phyloP scores from a whole-genome alignment of 2,329 filamentous ascomycete genomes.

The Lecanicillium sp. region DNA sequence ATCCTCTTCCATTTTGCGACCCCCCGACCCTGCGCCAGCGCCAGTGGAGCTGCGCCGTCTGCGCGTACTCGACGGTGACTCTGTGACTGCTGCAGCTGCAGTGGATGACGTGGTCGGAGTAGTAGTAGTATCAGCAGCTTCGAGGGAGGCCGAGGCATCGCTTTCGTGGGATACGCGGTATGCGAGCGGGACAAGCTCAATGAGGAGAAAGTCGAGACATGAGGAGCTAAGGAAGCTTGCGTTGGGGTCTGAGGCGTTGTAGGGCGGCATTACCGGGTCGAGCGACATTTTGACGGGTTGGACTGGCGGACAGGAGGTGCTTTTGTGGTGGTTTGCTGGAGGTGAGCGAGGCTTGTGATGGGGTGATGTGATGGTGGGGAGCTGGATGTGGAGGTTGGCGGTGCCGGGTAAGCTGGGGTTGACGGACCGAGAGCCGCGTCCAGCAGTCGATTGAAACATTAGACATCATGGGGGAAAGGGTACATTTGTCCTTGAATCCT shows the following conservation, averaged over 20 bases:
- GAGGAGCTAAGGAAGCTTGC: slow-evolving; percentile 74
- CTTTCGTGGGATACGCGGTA: slow-evolving; percentile 76
- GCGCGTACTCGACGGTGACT: background rate
- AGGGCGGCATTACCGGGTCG: slow-evolving; percentile 59
- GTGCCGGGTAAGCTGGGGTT: too few relatives aligned
- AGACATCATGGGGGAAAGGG: too few relatives aligned
- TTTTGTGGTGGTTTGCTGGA: background rate
- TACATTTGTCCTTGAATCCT: too few relatives aligned
- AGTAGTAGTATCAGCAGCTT: slow-evolving; percentile 9
- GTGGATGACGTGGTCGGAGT: background rate
- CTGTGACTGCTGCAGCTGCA: slow-evolving; percentile 4
- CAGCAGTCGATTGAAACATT: too few relatives aligned
- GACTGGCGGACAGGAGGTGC: background rate
- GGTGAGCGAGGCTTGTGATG: background rate
- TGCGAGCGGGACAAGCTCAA: slow-evolving; percentile 92
- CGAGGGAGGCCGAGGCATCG: slow-evolving; percentile 28
- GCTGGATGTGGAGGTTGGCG: background rate
- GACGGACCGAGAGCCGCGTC: too few relatives aligned
- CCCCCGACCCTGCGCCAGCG: background rate
- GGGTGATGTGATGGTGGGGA: background rate
- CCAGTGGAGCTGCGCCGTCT: slow-evolving; percentile 3
- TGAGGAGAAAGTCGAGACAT: slow-evolving; percentile 87
- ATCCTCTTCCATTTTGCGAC: slow-evolving; percentile 51
- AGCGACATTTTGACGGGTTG: slow-evolving; percentile 54
- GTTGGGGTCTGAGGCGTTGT: slow-evolving; percentile 64